Evolutionary conservation across 306 rosid genomes (phyloP).

Genomic region (Canavalia gladiata): DNA sequence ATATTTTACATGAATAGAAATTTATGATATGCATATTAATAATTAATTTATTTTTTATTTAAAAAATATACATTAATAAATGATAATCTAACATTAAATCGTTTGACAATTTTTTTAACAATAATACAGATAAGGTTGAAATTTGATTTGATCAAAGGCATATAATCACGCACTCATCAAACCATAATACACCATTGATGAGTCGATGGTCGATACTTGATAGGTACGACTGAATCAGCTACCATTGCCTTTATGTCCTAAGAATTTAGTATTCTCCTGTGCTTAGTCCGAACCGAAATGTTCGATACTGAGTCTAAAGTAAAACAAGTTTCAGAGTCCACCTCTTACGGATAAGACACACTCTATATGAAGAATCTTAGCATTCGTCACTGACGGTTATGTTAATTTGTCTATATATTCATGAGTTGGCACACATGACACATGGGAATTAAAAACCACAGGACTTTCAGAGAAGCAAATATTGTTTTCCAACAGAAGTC

Average conservation of each 20-base stretch:
- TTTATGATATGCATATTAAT: too few species aligned
- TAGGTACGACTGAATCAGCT: not conserved
- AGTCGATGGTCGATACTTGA: not conserved
- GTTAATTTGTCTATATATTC: constrained; percentile 35
- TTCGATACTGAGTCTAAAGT: not conserved
- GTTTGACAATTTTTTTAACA: too few species aligned
- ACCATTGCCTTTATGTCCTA: not conserved
- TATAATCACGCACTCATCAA: not conserved
- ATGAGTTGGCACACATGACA: constrained; percentile 33
- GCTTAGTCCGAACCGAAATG: not conserved
- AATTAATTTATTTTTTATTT: too few species aligned
- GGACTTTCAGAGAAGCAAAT: constrained; percentile 20
- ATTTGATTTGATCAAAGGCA: not conserved
- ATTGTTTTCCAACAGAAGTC: constrained; percentile 32
- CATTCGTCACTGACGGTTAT: constrained; percentile 21
- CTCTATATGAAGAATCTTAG: not conserved
- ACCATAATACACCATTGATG: not conserved
- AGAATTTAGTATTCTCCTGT: not conserved
- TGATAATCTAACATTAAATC: too few species aligned
- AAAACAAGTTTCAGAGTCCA: not conserved
- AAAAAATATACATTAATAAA: too few species aligned
- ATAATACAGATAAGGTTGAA: not conserved
- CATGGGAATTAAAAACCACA: constrained; percentile 13
- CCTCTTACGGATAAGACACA: not conserved
- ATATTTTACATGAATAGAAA: too few species aligned